Evolutionary conservation across 2,329 filamentous ascomycete species (phyloP).

Genomic region (Aspergillus pseudoterreus): DNA sequence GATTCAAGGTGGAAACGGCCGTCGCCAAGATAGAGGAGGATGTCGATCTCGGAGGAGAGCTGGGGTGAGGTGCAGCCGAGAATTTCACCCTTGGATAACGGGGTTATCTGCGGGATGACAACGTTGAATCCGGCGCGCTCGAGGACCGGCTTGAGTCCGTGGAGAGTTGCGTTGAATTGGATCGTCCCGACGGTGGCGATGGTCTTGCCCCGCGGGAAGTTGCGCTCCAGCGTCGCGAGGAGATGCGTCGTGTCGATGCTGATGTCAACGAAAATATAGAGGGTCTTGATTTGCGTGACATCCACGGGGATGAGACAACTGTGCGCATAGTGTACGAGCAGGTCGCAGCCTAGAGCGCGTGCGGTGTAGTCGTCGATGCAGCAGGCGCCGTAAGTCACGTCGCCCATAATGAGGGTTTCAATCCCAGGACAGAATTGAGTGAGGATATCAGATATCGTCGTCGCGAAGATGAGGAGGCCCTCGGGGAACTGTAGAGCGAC

Average conservation of each 20-base stretch:
- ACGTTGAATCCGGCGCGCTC: slow-evolving; percentile 82
- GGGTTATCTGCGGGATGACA: slow-evolving; percentile 86
- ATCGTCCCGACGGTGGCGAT: slow-evolving; percentile 95
- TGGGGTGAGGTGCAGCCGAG: slow-evolving; percentile 92
- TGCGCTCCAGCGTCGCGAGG: slow-evolving; percentile 79
- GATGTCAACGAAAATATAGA: slow-evolving; percentile 98
- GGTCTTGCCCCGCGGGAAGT: slow-evolving; percentile 79
- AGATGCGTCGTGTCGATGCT: slow-evolving; percentile 89
- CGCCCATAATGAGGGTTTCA: slow-evolving; percentile 96
- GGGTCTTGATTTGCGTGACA: slow-evolving; percentile 91
- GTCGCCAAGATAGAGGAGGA: slow-evolving; percentile 86
- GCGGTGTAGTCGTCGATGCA: slow-evolving; percentile 99
- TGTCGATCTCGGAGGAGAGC: slow-evolving; percentile 63
- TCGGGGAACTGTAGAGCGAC: slow-evolving; percentile 97
- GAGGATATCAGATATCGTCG: slow-evolving; percentile 94
- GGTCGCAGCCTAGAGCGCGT: slow-evolving; percentile 84
- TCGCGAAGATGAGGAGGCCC: slow-evolving; percentile 89
- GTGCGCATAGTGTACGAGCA: slow-evolving; percentile 95
- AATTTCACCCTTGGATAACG: slow-evolving; percentile 91
- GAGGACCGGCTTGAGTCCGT: slow-evolving; percentile 73
- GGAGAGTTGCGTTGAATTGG: slow-evolving; percentile 96
- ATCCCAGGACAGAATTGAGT: slow-evolving; percentile 88
- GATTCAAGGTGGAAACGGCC: slow-evolving; percentile 95
- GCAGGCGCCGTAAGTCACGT: slow-evolving; percentile 97
- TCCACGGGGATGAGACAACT: slow-evolving; percentile 95